Evolutionary conservation across 208 protist genomes (phyloP), one percentile per base, ranked within the genome.

Genomic region (Histomonas meleagridis): DNA sequence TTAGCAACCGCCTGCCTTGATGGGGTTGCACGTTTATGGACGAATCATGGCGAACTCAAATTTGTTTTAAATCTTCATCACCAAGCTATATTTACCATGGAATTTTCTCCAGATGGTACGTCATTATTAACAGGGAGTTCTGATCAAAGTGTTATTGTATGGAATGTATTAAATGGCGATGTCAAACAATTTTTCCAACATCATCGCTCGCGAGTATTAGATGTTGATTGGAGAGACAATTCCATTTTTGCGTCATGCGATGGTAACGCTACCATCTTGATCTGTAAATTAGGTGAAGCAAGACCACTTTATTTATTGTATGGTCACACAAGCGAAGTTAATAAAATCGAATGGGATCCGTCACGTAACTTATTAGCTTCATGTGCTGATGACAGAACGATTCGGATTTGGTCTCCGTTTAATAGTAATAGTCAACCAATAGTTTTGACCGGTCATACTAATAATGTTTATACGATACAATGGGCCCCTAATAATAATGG

Each of bases 191-290:
- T 93, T 69, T 97, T 96, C 70, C 81, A 93, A 21, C 95, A 96
- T 62, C 95, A 96, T 93, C 92, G 78, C 5, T 93, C 91, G 91
- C 95, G 96, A 32, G 96, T 94, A 28, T 93, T 97, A 0, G 96
- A 97, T 91, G 94, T 97, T 0, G 96, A 97, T 91, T 97, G 96
- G 96, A 72, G 94, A n/a, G 93, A 96, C 78, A 92, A 96, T 46
- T 93, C 43, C 10, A 94, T 93, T 40, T 97, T 97, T 90, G 96
- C 96, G 14, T 96, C 93, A 0, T 97, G 96, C 92, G 94, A 93
- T 9, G 96, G 94, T 0, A 96, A 97, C 91, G 94, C 93, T 53
- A 94, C 93, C 53, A 96, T 97, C 69, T 94, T 94, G 72, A 93
- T 97, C 10, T 96, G 94, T 90, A 91, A 96, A 76, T 62, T 96